These are phyloP conservation scores for Talaromyces sp. DNA, from an alignment of 2,329 filamentous ascomycete genomes.

Conservation along the genomic window DNA sequence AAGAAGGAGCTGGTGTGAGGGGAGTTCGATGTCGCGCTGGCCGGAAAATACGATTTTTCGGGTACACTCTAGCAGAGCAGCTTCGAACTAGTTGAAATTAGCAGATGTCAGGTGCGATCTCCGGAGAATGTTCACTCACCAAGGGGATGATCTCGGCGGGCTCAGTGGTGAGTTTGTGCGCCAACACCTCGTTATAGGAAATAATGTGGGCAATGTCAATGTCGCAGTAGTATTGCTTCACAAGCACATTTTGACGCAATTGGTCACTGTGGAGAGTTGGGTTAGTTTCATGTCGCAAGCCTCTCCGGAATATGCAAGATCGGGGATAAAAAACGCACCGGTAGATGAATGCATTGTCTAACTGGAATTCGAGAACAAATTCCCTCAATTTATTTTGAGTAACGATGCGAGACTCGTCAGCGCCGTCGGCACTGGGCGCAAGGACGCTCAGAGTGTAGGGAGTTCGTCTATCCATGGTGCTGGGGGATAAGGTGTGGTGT, in stretches of 20 bases:
- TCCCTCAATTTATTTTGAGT: slow-evolving; percentile 80
- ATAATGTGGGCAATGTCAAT: slow-evolving; percentile 95
- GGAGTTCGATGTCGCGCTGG: slow-evolving; percentile 68
- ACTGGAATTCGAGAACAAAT: slow-evolving; percentile 90
- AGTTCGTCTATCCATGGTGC: slow-evolving; percentile 80
- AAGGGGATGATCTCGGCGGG: slow-evolving; percentile 91
- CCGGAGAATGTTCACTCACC: slow-evolving; percentile 54
- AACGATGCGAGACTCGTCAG: slow-evolving; percentile 69
- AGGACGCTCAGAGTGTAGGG: slow-evolving; percentile 85
- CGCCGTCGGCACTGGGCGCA: slow-evolving; percentile 65
- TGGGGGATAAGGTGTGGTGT: slow-evolving; percentile 13
- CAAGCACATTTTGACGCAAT: slow-evolving; percentile 87
- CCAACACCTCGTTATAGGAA: slow-evolving; percentile 92
- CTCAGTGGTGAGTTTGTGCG: slow-evolving; percentile 84
- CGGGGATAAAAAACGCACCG: slow-evolving; percentile 60
- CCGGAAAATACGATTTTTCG: slow-evolving; percentile 90
- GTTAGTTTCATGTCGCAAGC: slow-evolving; percentile 1
- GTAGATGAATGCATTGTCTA: slow-evolving; percentile 95
- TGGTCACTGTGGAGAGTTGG: slow-evolving; percentile 69
- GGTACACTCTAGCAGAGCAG: slow-evolving; percentile 85
- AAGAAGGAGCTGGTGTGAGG: slow-evolving; percentile 90
- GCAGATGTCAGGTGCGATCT: neutral
- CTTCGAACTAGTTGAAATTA: slow-evolving; percentile 72
- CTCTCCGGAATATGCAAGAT: neutral
- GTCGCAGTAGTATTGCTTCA: slow-evolving; percentile 95